Conservation (phyloP, 495 filamentous ascomycete species). For the Tuber brumale region DNA sequence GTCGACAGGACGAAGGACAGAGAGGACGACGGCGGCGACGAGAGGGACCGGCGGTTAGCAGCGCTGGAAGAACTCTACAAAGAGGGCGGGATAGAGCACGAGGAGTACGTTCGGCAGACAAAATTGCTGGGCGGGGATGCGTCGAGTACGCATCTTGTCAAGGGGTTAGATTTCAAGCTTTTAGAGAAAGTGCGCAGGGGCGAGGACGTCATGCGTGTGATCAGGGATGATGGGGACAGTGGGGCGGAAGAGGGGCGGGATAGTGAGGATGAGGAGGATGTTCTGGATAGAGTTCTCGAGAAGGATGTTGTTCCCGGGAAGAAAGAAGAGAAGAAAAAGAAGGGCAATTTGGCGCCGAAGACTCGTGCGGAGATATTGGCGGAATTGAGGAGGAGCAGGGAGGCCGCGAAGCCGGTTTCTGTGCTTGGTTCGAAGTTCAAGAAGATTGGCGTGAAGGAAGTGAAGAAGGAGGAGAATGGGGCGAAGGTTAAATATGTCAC, state of each 20-base stretch:
- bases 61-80: conserved; percentile 78
- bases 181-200: conserved; percentile 65
- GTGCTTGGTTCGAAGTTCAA: conserved; percentile 70
- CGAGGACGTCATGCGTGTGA: conserved; percentile 58
- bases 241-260: conserved; percentile 34
- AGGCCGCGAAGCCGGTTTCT: conserved; percentile 45
- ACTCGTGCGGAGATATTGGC: conserved; percentile 61
- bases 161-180: conserved; percentile 80
- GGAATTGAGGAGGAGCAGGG: conserved; percentile 56
- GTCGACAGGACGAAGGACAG: conserved; percentile 64
- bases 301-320: conserved; percentile 56
- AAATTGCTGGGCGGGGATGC: conserved; percentile 63
- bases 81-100: conserved; percentile 65
- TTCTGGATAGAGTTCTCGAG: conserved; percentile 67
- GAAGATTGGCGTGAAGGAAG: conserved; percentile 58
- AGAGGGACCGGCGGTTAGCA: conserved; percentile 59
- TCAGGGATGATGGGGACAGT: conserved; percentile 28
- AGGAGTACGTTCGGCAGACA: conserved; percentile 56
- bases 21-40: conserved; percentile 55
- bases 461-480: conserved; percentile 58
- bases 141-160: conserved; percentile 73
- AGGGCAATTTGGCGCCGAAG: conserved; percentile 61
- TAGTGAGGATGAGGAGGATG: conserved; percentile 59
- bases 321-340: conserved; percentile 63
- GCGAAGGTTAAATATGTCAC: conserved; percentile 78